Conservation (phyloP, 257 asterid species). For the Solanum bulbocastanum region DNA sequence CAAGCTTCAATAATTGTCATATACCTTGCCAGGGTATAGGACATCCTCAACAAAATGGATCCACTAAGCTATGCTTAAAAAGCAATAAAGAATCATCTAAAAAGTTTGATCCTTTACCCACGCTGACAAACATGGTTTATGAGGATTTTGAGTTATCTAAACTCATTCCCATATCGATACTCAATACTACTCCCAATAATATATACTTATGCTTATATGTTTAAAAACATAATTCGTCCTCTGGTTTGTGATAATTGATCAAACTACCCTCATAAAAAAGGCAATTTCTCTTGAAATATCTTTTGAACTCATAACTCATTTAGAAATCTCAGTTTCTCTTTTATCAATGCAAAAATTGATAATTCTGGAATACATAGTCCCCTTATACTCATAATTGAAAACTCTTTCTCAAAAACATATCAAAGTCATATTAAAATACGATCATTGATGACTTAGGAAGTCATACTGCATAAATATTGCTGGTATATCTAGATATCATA, state of each 20-base stretch:
- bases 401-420: not conserved
- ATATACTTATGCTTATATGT: too few relatives aligned
- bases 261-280: not conserved
- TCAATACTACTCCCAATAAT: not conserved
- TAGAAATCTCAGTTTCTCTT: not conserved
- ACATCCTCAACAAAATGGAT: not conserved
- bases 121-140: not conserved
- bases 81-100: not conserved
- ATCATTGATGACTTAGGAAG: not conserved
- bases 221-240: not conserved
- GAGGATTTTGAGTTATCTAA: not conserved
- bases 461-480: too few relatives aligned
- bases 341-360: not conserved
- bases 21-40: not conserved
- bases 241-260: not conserved
- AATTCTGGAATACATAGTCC: not conserved
- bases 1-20: not conserved
- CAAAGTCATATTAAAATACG: not conserved
- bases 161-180: not conserved
- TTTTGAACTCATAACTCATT: not conserved
- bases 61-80: not conserved
- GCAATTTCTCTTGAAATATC: not conserved
- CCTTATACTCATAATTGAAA: too few relatives aligned
- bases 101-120: not conserved
- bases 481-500: not conserved